Evolutionary conservation across 257 asterid genomes (phyloP).

Genomic region (Solanum chmielewskii): DNA sequence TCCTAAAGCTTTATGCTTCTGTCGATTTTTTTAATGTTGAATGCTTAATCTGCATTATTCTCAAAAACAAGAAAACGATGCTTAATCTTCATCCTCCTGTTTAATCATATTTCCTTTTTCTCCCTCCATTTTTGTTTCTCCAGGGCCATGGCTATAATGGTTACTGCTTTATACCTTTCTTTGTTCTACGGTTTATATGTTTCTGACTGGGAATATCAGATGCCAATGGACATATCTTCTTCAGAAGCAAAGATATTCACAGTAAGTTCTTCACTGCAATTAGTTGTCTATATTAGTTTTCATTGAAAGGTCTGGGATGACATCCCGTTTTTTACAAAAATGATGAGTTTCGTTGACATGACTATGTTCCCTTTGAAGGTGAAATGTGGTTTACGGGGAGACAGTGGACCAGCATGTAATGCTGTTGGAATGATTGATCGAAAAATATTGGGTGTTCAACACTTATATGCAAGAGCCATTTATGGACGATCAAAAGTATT

Average conservation of each 20-base stretch:
- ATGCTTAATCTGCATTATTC: not conserved
- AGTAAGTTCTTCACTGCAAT: constrained; percentile 15
- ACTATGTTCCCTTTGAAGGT: constrained; percentile 27
- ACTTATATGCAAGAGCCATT: constrained; percentile 38
- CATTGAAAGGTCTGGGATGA: not conserved
- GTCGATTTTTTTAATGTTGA: not conserved
- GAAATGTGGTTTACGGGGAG: constrained; percentile 50
- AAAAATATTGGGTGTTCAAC: constrained; percentile 45
- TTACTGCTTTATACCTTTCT: constrained; percentile 34
- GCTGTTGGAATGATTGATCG: constrained; percentile 73
- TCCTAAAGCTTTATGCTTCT: not conserved
- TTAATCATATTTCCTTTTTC: not conserved
- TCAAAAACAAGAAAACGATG: not conserved
- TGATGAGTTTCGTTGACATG: not conserved
- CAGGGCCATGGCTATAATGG: constrained; percentile 37
- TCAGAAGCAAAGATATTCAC: constrained; percentile 14
- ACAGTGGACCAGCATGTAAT: constrained; percentile 68
- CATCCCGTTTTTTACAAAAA: not conserved
- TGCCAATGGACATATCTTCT: constrained; percentile 22
- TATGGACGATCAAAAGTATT: constrained; percentile 44
- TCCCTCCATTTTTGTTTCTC: not conserved
- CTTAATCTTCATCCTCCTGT: not conserved
- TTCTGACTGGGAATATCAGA: constrained; percentile 49
- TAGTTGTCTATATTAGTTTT: not conserved
- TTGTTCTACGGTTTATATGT: constrained; percentile 44